Evolutionary conservation across 805 yeast genomes (phyloP).

Genomic region (Monosporozyma unispora): DNA sequence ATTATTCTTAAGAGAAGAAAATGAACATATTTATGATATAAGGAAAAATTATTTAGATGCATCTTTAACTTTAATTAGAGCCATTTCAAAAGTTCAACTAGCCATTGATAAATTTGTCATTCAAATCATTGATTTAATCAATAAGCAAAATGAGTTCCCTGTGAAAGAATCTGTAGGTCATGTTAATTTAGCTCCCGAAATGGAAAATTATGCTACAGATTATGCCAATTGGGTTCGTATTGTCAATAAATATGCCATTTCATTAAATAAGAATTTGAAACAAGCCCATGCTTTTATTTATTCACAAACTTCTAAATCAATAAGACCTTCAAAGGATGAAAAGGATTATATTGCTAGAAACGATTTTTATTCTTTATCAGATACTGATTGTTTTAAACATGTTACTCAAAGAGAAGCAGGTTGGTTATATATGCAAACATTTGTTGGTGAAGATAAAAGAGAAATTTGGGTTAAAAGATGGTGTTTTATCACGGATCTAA

Average conservation of each 20-base stretch:
- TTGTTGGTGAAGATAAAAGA: constrained; percentile 36
- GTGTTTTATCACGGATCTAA: constrained; percentile 67
- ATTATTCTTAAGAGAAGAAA: constrained; percentile 54
- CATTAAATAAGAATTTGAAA: constrained; percentile 32
- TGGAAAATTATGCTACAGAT: constrained; percentile 6
- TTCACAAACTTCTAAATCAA: constrained; percentile 40
- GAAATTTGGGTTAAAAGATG: constrained; percentile 76
- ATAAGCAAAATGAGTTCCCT: constrained; percentile 21
- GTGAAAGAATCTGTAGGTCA: constrained; percentile 11
- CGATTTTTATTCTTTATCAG: constrained; percentile 3
- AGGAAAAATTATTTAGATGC: constrained; percentile 54
- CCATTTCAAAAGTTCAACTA: constrained; percentile 30
- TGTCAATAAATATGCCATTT: constrained; percentile 2
- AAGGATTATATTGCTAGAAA: constrained; percentile 40
- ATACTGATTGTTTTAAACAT: constrained; percentile 2
- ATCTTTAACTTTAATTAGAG: constrained; percentile 46
- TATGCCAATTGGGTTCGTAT: constrained; percentile 11
- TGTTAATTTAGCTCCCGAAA: constrained; percentile 5
- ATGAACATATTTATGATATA: constrained; percentile 58
- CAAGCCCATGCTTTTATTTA: constrained; percentile 54
- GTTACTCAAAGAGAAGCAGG: constrained; percentile 56
- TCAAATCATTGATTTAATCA: constrained; percentile 8
- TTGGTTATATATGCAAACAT: constrained; percentile 72
- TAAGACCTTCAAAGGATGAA: constrained; percentile 51
- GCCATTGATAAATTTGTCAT: constrained; percentile 17